Evolutionary conservation across 1,284 basidiomycete genomes (phyloP).

Genomic region (Lentinus polychrous): DNA sequence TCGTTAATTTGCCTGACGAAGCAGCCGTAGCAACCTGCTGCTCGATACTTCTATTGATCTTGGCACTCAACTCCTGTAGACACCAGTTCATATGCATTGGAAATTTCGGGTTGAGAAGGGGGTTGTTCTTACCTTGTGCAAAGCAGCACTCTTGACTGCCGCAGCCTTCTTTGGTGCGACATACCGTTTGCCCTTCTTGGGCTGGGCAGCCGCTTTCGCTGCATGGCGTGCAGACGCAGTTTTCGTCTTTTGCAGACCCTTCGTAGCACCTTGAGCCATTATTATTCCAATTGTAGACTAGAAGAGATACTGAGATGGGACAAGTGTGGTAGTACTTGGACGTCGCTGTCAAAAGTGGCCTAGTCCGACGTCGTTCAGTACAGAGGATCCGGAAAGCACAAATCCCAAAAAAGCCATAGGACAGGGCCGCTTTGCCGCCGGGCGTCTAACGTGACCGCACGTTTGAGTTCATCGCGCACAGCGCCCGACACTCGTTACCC

Average conservation of each 20-base stretch:
- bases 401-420: not conserved
- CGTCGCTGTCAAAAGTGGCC: too few relatives aligned
- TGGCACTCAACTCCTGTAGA: constrained; percentile 74
- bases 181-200: constrained; percentile 67
- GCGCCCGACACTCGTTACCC: constrained; percentile 5
- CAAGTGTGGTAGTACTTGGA: constrained; percentile 12
- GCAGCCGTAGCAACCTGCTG: constrained; percentile 85
- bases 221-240: constrained; percentile 47
- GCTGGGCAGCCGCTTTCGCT: constrained; percentile 52
- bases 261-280: constrained; percentile 61
- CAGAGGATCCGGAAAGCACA: constrained; percentile 3
- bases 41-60: constrained; percentile 87
- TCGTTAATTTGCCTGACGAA: constrained; percentile 77
- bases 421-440: not conserved
- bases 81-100: too few relatives aligned
- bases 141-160: constrained; percentile 58
- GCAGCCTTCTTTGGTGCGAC: constrained; percentile 69
- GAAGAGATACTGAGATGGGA: constrained; percentile 1
- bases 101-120: not conserved
- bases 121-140: constrained; percentile 51
- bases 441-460: constrained; percentile 4
- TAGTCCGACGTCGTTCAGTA: constrained; percentile 22
- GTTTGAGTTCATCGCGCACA: constrained; percentile 3
- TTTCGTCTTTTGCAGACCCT: constrained; percentile 51
- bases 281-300: not conserved